Percentiles rank a stretch among this genome's conserved stretches.
Conservation (phyloP, 2,329 filamentous ascomycete species). For the Fusarium concolor region DNA sequence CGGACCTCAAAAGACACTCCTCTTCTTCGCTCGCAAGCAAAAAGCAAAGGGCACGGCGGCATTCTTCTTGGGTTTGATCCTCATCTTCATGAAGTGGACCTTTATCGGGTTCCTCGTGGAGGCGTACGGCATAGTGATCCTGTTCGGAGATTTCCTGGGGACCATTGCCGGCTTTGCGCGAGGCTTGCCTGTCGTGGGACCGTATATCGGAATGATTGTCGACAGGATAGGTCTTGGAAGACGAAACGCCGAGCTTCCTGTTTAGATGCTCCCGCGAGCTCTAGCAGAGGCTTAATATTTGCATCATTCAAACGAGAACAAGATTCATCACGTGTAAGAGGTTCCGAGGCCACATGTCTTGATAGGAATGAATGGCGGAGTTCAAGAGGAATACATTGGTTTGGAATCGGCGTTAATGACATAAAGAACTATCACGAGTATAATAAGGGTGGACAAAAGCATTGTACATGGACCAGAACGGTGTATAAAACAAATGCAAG, state of each 20-base stretch:
- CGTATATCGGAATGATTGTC: slow-evolving; percentile 81
- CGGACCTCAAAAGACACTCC: slow-evolving; percentile 87
- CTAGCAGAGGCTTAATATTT: background rate
- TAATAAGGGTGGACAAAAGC: slow-evolving; percentile 17
- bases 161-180: slow-evolving; percentile 91
- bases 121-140: slow-evolving; percentile 88
- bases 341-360: slow-evolving; percentile 19
- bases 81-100: slow-evolving; percentile 92
- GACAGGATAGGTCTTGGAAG: slow-evolving; percentile 77
- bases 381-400: slow-evolving; percentile 36
- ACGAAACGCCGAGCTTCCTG: slow-evolving; percentile 81
- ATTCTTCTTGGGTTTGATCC: slow-evolving; percentile 82
- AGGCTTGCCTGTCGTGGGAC: slow-evolving; percentile 85
- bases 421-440: slow-evolving; percentile 19
- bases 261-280: slow-evolving; percentile 59
- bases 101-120: slow-evolving; percentile 91
- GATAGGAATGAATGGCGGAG: slow-evolving; percentile 29
- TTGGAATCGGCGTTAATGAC: slow-evolving; percentile 44
- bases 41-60: slow-evolving; percentile 92
- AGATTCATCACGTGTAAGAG: slow-evolving; percentile 7
- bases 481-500: slow-evolving; percentile 16
- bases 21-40: slow-evolving; percentile 94
- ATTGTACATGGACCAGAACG: slow-evolving; percentile 19
- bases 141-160: slow-evolving; percentile 96
- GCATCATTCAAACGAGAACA: background rate